phyloP scores from a whole-genome alignment of 352 stramenopile species.

The Thalassiosira mediterranea region DNA sequence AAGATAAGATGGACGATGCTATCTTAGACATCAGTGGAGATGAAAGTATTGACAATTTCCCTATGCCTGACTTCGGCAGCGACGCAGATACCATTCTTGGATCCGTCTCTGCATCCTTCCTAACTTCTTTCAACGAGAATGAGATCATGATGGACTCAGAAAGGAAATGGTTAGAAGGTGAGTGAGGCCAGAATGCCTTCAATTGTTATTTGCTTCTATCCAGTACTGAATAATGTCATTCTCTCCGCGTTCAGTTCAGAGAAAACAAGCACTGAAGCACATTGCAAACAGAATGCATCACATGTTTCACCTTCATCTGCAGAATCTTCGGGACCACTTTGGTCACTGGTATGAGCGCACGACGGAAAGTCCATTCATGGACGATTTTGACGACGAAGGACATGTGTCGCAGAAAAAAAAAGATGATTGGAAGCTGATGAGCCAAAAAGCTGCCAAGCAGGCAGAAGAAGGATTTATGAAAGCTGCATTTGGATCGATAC shows the following conservation, averaged over 20 bases:
- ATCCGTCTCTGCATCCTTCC: constrained; percentile 30
- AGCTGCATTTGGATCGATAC: constrained; percentile 61
- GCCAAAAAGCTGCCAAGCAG: constrained; percentile 27
- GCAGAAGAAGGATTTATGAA: constrained; percentile 60
- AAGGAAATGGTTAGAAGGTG: constrained; percentile 27
- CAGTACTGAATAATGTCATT: too few relatives aligned
- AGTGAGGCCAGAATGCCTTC: too few relatives aligned
- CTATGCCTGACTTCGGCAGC: constrained; percentile 52
- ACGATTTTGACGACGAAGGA: constrained; percentile 21
- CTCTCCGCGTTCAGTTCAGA: too few relatives aligned
- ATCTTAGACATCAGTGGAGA: constrained; percentile 27
- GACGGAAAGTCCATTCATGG: constrained; percentile 27
- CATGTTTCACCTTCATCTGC: constrained; percentile 65
- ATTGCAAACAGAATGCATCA: constrained; percentile 37
- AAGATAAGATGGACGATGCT: constrained; percentile 42
- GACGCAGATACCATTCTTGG: constrained; percentile 35
- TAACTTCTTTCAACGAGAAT: constrained; percentile 11
- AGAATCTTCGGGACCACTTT: constrained; percentile 71
- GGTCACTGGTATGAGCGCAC: constrained; percentile 62
- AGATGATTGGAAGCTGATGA: constrained; percentile 12
- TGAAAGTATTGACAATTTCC: constrained; percentile 1
- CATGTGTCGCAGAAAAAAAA: too few relatives aligned
- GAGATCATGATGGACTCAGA: constrained; percentile 23
- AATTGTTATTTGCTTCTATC: too few relatives aligned
- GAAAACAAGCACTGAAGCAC: constrained; percentile 33